phyloP scores from a whole-genome alignment of 257 asterid species.

The Misopates orontium region DNA sequence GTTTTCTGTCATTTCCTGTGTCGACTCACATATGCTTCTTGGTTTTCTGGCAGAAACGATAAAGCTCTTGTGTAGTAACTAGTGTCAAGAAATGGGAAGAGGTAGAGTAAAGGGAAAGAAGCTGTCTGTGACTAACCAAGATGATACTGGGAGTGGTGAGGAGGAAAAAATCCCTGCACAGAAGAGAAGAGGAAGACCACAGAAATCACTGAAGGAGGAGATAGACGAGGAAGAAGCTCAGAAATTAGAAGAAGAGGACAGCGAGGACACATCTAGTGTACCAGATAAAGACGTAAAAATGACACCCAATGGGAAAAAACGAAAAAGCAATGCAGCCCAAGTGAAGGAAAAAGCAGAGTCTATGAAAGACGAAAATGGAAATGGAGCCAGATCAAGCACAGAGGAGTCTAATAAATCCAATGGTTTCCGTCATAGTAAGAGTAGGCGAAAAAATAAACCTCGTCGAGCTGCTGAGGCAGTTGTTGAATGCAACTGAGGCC shows the following conservation, averaged over 20 bases:
- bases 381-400: slow-evolving; percentile 34
- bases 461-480: slow-evolving; percentile 69
- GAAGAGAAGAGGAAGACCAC: slow-evolving; percentile 60
- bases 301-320: slow-evolving; percentile 39
- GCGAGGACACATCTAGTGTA: slow-evolving; percentile 35
- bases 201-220: slow-evolving; percentile 43
- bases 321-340: slow-evolving; percentile 24
- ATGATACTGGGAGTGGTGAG: slow-evolving; percentile 47
- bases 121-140: slow-evolving; percentile 35
- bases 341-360: slow-evolving; percentile 35
- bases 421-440: slow-evolving; percentile 41
- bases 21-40: background rate
- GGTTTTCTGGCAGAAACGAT: slow-evolving; percentile 26
- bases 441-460: slow-evolving; percentile 59
- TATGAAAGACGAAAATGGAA: slow-evolving; percentile 41
- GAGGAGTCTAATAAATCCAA: slow-evolving; percentile 35
- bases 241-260: slow-evolving; percentile 38
- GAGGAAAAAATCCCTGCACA: slow-evolving; percentile 54
- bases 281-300: slow-evolving; percentile 30
- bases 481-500: slow-evolving; percentile 49
- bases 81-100: slow-evolving; percentile 40
- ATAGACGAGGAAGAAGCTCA: slow-evolving; percentile 39
- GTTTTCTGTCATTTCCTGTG: background rate
- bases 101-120: slow-evolving; percentile 51
- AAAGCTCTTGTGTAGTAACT: slow-evolving; percentile 7